phyloP scores from a whole-genome alignment of 345 rosid genomes.

The Gossypium anomalum region DNA sequence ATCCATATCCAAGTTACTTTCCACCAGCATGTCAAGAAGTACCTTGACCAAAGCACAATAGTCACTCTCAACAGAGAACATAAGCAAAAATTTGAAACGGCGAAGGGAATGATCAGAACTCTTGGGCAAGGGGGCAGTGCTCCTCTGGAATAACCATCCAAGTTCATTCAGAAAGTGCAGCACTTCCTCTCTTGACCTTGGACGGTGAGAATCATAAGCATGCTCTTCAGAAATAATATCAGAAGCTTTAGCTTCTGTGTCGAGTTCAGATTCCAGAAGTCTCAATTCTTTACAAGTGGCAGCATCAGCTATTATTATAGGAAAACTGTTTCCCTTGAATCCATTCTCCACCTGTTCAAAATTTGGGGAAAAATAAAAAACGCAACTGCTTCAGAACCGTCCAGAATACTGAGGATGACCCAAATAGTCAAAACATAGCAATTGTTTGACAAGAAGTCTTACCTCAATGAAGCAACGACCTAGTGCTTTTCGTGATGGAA shows the following conservation, averaged over 20 bases:
- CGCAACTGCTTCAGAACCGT: background rate
- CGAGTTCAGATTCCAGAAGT: conserved; percentile 62
- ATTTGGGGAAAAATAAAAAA: conserved; percentile 15
- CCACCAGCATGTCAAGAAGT: conserved; percentile 59
- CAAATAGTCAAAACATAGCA: background rate
- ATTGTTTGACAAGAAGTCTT: conserved; percentile 16
- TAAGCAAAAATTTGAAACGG: conserved; percentile 68
- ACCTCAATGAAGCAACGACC: conserved; percentile 96
- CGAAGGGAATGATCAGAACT: conserved; percentile 40
- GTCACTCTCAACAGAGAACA: conserved; percentile 74
- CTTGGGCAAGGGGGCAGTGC: conserved; percentile 25
- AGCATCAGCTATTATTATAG: conserved; percentile 75
- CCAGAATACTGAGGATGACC: background rate
- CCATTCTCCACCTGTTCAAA: conserved; percentile 77
- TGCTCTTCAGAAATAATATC: conserved; percentile 44
- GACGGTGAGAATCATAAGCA: conserved; percentile 32
- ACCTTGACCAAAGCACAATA: conserved; percentile 56
- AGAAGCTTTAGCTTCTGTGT: conserved; percentile 28
- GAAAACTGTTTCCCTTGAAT: conserved; percentile 76
- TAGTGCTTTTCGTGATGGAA: conserved; percentile 28
- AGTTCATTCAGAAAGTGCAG: conserved; percentile 81
- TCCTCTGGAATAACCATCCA: conserved; percentile 85
- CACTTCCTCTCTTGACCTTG: conserved; percentile 60
- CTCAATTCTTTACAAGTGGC: conserved; percentile 76
- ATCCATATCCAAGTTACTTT: conserved; percentile 37